Evolutionary conservation across 305 asterid genomes (phyloP).

Genomic region (Fraxinus angustifolia): DNA sequence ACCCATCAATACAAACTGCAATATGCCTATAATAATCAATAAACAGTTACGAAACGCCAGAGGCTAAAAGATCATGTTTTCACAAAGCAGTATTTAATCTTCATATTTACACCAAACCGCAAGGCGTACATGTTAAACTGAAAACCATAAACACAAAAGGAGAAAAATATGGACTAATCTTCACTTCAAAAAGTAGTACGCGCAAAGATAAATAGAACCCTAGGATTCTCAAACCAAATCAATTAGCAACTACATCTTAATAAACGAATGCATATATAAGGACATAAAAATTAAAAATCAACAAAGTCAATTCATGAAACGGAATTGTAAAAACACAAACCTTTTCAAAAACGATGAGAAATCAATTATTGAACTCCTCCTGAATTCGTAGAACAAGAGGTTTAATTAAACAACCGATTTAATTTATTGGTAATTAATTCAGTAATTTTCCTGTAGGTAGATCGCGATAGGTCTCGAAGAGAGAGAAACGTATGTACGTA

Average conservation of each 20-base stretch:
- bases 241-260: neutral
- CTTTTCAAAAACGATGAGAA: conserved; percentile 16
- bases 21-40: neutral
- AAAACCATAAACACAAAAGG: neutral
- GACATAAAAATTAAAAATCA: neutral
- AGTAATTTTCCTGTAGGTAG: conserved; percentile 15
- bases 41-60: neutral
- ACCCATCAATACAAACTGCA: neutral
- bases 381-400: conserved; percentile 13
- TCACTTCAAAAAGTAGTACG: neutral
- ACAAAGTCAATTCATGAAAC: neutral
- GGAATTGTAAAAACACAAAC: conserved; percentile 20
- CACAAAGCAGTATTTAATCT: neutral
- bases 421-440: neutral
- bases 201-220: conserved; percentile 26
- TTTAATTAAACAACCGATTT: conserved; percentile 10
- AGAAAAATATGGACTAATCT: neutral
- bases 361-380: conserved; percentile 21
- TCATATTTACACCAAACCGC: neutral
- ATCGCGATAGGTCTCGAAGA: conserved; percentile 23
- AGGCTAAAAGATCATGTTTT: neutral
- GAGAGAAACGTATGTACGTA: neutral
- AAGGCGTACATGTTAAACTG: neutral
- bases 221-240: conserved; percentile 16
- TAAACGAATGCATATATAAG: conserved; percentile 1